phyloP scores from a whole-genome alignment of 1,284 basidiomycete species.

The Trichosporon sp. region DNA sequence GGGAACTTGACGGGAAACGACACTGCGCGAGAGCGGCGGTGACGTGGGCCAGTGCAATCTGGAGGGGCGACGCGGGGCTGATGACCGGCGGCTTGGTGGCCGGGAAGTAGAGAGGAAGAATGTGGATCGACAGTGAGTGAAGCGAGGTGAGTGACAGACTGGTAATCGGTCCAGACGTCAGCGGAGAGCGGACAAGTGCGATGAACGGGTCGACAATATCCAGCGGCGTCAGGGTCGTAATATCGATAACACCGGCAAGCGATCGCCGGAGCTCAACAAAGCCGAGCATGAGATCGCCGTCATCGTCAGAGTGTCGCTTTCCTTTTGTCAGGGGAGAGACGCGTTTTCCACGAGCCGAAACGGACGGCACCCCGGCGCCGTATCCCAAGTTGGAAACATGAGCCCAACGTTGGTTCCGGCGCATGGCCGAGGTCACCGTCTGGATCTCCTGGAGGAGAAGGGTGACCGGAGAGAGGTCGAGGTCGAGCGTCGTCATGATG shows the following conservation, averaged over 20 bases:
- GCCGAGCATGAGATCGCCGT: constrained; percentile 77
- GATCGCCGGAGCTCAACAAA: constrained; percentile 83
- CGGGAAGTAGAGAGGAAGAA: constrained; percentile 60
- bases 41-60: constrained; percentile 73
- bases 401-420: constrained; percentile 93
- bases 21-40: constrained; percentile 91
- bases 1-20: constrained; percentile 96
- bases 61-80: constrained; percentile 46
- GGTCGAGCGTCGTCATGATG: constrained; percentile 23
- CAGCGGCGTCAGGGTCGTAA: constrained; percentile 64
- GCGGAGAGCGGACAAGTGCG: constrained; percentile 84
- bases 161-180: constrained; percentile 93
- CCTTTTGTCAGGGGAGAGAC: constrained; percentile 21
- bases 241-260: constrained; percentile 69
- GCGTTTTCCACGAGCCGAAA: constrained; percentile 15
- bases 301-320: constrained; percentile 39
- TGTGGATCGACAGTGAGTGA: constrained; percentile 81
- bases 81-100: constrained; percentile 51
- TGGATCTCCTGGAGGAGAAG: constrained; percentile 70
- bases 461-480: constrained; percentile 51
- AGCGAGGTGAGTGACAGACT: constrained; percentile 83
- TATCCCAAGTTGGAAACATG: constrained; percentile 56
- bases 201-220: constrained; percentile 82
- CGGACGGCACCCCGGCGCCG: constrained; percentile 38
- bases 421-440: constrained; percentile 92